Conservation (phyloP, 345 rosid genomes). For the Luvunga scandens region DNA sequence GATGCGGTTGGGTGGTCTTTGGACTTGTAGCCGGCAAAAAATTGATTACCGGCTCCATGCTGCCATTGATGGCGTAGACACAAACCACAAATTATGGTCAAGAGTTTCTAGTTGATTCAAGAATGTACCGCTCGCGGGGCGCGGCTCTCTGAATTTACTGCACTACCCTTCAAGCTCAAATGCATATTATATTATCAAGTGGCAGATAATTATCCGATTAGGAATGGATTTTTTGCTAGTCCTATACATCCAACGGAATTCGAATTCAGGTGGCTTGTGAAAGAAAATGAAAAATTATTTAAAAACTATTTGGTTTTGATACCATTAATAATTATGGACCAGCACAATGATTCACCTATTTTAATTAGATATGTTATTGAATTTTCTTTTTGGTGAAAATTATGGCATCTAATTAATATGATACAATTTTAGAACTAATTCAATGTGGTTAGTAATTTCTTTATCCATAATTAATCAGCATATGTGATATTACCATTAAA, state of each 20-base stretch:
- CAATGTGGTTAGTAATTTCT: background rate
- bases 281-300: no score
- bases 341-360: background rate
- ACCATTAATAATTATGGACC: background rate
- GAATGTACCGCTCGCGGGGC: background rate
- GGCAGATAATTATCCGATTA: background rate
- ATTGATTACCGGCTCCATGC: background rate
- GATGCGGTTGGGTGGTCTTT: no score
- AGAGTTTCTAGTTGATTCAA: constrained; percentile 8
- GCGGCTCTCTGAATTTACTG: background rate
- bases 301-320: background rate
- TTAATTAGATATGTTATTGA: background rate
- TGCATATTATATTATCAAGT: background rate
- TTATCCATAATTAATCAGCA: background rate
- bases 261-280: no score
- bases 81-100: background rate
- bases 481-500: background rate
- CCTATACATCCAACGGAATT: no score
- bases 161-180: background rate
- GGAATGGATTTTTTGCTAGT: background rate
- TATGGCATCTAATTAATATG: background rate
- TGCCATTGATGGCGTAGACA: background rate
- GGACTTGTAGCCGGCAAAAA: background rate
- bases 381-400: background rate
- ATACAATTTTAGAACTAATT: background rate